A percentile compares a stretch with the other conserved stretches of the same genome.
Conservation (phyloP, 2,329 filamentous ascomycete species). For the Cladorrhinum sp. region DNA sequence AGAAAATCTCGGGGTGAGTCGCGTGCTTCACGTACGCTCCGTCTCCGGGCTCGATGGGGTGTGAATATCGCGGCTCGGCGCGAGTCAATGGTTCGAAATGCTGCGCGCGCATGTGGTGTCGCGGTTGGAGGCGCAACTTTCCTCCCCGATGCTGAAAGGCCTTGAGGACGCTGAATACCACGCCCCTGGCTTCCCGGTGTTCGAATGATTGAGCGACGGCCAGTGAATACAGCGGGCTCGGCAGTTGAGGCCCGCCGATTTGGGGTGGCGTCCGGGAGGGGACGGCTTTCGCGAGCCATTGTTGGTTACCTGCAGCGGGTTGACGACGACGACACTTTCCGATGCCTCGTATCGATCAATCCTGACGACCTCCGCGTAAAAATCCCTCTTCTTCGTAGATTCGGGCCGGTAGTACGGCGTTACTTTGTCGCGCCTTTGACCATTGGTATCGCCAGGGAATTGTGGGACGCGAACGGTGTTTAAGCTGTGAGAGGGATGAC, state of each 20-base stretch:
- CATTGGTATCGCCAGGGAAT: background rate
- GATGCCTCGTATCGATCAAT: background rate
- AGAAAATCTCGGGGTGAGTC: slow-evolving; percentile 55
- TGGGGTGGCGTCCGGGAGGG: slow-evolving; percentile 29
- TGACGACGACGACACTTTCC: background rate
- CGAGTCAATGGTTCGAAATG: slow-evolving; percentile 55
- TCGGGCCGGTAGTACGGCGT: background rate
- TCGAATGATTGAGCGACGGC: slow-evolving; percentile 38
- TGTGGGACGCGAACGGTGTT: background rate
- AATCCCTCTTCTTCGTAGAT: background rate
- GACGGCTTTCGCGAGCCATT: slow-evolving; percentile 25
- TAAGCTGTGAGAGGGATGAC: background rate
- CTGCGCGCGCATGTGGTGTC: slow-evolving; percentile 62
- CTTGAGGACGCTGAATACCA: slow-evolving; percentile 35
- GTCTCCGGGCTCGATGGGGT: slow-evolving; percentile 55
- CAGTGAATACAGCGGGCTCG: slow-evolving; percentile 39
- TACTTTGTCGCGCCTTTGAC: background rate
- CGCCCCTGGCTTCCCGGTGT: slow-evolving; percentile 38
- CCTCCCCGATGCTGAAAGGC: slow-evolving; percentile 46
- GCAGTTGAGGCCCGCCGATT: slow-evolving; percentile 33
- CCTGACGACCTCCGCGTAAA: background rate
- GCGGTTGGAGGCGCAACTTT: slow-evolving; percentile 37
- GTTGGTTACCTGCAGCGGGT: background rate
- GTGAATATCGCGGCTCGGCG: slow-evolving; percentile 59
- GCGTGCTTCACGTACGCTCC: slow-evolving; percentile 53